Conservation (phyloP, 768 basidiomycete genomes). For the Dacryopinax spathularia region DNA sequence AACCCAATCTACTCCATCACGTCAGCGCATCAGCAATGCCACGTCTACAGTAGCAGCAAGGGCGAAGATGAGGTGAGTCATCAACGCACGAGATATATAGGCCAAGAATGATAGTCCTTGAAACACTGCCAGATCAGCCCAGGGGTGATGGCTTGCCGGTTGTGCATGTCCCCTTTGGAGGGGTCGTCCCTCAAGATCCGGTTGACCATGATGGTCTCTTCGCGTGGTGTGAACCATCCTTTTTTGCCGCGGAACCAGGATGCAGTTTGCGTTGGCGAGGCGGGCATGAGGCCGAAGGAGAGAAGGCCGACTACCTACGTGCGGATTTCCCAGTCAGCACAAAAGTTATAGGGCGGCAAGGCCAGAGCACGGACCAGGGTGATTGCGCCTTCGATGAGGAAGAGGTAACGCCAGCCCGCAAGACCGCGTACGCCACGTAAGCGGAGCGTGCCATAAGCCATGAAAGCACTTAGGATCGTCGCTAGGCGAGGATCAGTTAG, state of each 20-base stretch:
- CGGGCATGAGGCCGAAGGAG: conserved; percentile 45
- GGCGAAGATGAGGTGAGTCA: too few relatives aligned
- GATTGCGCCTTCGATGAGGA: conserved; percentile 31
- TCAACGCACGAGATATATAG: conserved; percentile 40
- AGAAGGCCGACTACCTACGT: conserved; percentile 38
- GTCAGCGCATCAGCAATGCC: background rate
- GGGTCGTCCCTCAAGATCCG: conserved; percentile 11
- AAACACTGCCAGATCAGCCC: conserved; percentile 38
- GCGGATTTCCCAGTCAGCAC: conserved; percentile 25
- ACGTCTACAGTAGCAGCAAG: background rate
- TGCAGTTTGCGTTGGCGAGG: conserved; percentile 51
- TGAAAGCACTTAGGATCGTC: conserved; percentile 43
- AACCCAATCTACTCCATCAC: conserved; percentile 11
- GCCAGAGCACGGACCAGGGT: conserved; percentile 14
- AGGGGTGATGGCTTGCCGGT: conserved; percentile 44
- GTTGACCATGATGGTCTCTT: conserved; percentile 40
- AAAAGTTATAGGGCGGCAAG: background rate
- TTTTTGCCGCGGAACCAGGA: conserved; percentile 40
- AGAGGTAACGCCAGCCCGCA: conserved; percentile 44
- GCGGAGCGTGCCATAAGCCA: conserved; percentile 47
- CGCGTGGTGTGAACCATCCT: conserved; percentile 52
- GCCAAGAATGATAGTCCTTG: conserved; percentile 51
- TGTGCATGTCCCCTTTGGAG: conserved; percentile 40
- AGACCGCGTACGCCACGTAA: conserved; percentile 39
- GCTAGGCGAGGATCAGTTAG: conserved; percentile 17